Evolutionary conservation across 306 rosid genomes (phyloP).

Genomic region (Lotus japonicus): DNA sequence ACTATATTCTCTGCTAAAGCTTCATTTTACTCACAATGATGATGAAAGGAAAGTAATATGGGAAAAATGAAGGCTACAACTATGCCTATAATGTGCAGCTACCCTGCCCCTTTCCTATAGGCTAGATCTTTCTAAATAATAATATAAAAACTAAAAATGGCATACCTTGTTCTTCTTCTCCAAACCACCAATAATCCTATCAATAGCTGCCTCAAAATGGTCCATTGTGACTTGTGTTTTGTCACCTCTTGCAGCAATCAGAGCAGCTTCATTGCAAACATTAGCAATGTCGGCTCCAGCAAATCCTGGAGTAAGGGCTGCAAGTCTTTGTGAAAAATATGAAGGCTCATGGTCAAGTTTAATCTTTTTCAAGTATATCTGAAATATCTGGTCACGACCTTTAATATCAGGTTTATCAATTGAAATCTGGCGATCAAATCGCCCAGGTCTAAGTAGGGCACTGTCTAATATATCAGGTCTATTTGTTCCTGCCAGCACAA

Average conservation of each 20-base stretch:
- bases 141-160: not conserved
- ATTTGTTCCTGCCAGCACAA: slow-evolving; percentile 97
- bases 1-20: not conserved
- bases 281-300: slow-evolving; percentile 99
- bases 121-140: too few relatives aligned
- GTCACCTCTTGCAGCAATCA: slow-evolving; percentile 86
- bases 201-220: slow-evolving; percentile 87
- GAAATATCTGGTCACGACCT: slow-evolving; percentile 89
- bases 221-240: slow-evolving; percentile 55
- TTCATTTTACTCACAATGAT: not conserved
- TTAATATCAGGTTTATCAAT: slow-evolving; percentile 88
- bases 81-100: not conserved
- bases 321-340: slow-evolving; percentile 84
- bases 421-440: slow-evolving; percentile 82
- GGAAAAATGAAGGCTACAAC: not conserved
- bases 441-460: slow-evolving; percentile 88
- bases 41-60: too few relatives aligned
- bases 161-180: slow-evolving; percentile 97
- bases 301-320: slow-evolving; percentile 96
- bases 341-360: slow-evolving; percentile 87
- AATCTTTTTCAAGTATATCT: slow-evolving; percentile 72
- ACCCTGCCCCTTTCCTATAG: too few relatives aligned
- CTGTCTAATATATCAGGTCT: slow-evolving; percentile 95
- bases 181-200: slow-evolving; percentile 92
- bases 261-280: slow-evolving; percentile 95